A percentile compares a stretch with the other conserved stretches of the same genome.
These are phyloP conservation scores for Parastagonospora nodorum DNA, from an alignment of 2,329 filamentous ascomycete species.

Conservation along the genomic window DNA sequence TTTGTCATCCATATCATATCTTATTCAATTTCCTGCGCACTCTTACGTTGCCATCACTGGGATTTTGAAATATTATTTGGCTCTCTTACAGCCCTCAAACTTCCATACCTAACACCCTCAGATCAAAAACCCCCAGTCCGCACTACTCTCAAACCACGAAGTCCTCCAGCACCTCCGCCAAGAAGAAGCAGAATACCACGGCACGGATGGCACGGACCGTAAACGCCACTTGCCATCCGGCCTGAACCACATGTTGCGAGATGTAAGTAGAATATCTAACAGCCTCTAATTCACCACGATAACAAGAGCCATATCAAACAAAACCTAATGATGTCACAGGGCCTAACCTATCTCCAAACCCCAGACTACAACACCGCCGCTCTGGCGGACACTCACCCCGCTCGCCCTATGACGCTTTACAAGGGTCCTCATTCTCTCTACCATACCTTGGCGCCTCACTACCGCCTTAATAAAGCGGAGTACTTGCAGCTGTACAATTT, in stretches of 20 bases:
- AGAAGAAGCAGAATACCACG: conserved; percentile 41
- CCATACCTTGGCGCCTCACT: conserved; percentile 35
- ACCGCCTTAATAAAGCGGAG: conserved; percentile 44
- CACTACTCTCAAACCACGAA: conserved; percentile 74
- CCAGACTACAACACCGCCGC: conserved; percentile 27
- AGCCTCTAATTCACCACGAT: background rate
- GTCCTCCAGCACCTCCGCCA: conserved; percentile 58
- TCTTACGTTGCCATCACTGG: too few species aligned
- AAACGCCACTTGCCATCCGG: conserved; percentile 53
- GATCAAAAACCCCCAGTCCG: conserved; percentile 72
- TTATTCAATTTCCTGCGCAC: too few species aligned
- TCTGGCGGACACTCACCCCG: conserved; percentile 21
- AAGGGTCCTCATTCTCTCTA: conserved; percentile 39
- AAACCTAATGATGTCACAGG: conserved; percentile 34
- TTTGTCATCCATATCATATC: background rate
- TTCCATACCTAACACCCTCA: conserved; percentile 35
- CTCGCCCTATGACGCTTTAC: conserved; percentile 41
- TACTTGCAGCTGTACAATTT: conserved; percentile 47
- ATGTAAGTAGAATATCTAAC: conserved; percentile 54
- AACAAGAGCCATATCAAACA: too few species aligned
- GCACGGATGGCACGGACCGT: conserved; percentile 34
- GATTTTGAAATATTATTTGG: too few species aligned
- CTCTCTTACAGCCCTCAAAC: too few species aligned
- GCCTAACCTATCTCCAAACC: conserved; percentile 53
- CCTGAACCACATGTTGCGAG: conserved; percentile 64